Conservation (phyloP, 1,284 basidiomycete species). For the Sanghuangporus sanghuang region DNA sequence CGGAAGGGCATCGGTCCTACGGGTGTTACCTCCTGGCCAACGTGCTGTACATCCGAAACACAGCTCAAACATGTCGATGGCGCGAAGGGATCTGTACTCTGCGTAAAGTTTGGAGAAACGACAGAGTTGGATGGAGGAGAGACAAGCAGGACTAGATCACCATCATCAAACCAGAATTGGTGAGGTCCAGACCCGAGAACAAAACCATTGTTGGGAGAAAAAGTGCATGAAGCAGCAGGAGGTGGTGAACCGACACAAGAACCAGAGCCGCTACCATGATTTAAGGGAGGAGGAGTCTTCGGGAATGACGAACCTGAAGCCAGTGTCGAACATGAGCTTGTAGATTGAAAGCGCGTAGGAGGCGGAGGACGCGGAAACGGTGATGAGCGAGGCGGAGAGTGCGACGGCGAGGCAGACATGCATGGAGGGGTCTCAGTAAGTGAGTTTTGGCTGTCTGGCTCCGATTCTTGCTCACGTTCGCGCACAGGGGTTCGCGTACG, state of each 20-base stretch:
- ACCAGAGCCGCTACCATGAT: not conserved
- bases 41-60: not conserved
- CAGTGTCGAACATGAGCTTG: not conserved
- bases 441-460: not conserved
- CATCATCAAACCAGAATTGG: constrained; percentile 27
- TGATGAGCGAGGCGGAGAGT: not conserved
- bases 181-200: not conserved
- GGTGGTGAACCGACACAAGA: not conserved
- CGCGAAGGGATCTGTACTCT: not conserved
- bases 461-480: not conserved
- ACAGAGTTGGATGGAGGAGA: constrained; percentile 14
- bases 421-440: not conserved
- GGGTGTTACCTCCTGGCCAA: not conserved
- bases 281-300: not conserved
- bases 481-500: not conserved
- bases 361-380: not conserved
- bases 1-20: constrained; percentile 17
- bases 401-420: not conserved
- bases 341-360: not conserved
- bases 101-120: not conserved
- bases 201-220: not conserved
- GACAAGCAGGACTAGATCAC: constrained; percentile 26
- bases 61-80: not conserved
- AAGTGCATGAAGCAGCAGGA: not conserved
- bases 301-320: not conserved